Evolutionary conservation across 805 yeast species (phyloP).

Genomic region (Yarrowia yakushimensis): DNA sequence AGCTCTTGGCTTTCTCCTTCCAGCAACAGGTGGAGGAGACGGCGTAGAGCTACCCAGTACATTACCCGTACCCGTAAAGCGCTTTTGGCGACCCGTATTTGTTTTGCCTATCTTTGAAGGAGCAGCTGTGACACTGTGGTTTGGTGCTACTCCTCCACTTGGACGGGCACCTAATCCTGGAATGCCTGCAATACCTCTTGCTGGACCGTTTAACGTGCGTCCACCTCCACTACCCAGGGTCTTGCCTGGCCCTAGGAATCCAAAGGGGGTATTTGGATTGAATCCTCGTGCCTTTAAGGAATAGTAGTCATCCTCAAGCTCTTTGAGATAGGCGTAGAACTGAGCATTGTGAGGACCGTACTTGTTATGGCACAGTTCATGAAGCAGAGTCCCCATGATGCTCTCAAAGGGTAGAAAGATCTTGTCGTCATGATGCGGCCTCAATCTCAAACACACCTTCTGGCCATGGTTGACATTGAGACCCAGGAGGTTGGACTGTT

Average conservation of each 20-base stretch:
- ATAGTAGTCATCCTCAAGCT: slow-evolving; percentile 50
- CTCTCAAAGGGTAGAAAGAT: slow-evolving; percentile 59
- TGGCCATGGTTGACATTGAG: slow-evolving; percentile 76
- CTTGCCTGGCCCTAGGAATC: not conserved
- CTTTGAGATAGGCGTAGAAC: slow-evolving; percentile 66
- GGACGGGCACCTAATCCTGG: not conserved
- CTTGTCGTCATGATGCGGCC: slow-evolving; percentile 52
- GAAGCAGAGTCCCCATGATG: slow-evolving; percentile 78
- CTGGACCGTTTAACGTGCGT: not conserved
- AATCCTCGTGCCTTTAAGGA: slow-evolving; percentile 42
- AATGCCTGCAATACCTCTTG: slow-evolving; percentile 1
- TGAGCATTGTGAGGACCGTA: slow-evolving; percentile 74
- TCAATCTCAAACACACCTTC: slow-evolving; percentile 65
- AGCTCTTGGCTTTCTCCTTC: slow-evolving; percentile 36
- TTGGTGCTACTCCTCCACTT: not conserved
- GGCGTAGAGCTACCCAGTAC: slow-evolving; percentile 2
- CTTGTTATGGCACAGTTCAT: slow-evolving; percentile 79
- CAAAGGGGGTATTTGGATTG: not conserved
- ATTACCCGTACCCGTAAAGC: not conserved
- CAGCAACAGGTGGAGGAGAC: not conserved
- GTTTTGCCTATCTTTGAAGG: not conserved
- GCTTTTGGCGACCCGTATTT: not conserved
- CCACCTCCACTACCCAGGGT: not conserved
- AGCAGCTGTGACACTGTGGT: not conserved
- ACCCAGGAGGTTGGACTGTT: slow-evolving; percentile 61